These are phyloP conservation scores for Sporothrix euskadiensis DNA, from an alignment of 2,329 filamentous ascomycete species.

Conservation along the genomic window DNA sequence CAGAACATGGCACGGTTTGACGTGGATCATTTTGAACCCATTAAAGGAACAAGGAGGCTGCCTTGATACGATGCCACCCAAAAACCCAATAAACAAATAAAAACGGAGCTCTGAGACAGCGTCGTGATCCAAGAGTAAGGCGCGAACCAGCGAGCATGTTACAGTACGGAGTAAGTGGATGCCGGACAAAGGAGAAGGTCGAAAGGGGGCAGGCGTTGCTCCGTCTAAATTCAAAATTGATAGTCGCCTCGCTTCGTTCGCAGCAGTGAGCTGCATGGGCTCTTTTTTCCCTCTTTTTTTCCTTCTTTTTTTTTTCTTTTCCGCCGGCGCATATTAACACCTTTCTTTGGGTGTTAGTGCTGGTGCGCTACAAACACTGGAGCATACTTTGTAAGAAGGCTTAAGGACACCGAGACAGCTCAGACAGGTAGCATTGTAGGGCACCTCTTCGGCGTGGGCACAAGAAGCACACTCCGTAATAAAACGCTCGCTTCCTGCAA, in stretches of 20 bases:
- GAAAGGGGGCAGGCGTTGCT: background rate
- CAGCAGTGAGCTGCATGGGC: background rate
- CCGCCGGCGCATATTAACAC: background rate
- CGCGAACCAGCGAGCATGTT: constrained; percentile 12
- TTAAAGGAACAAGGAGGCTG: background rate
- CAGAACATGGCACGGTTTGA: background rate
- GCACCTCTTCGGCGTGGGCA: background rate
- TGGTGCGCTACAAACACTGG: background rate
- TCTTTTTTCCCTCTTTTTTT: no score
- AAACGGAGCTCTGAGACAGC: background rate
- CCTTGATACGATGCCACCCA: constrained; percentile 4
- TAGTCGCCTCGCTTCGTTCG: background rate
- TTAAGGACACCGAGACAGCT: no score
- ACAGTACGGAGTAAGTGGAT: background rate
- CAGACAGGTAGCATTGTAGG: background rate
- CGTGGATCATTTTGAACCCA: background rate
- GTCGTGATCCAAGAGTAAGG: background rate
- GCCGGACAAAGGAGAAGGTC: background rate
- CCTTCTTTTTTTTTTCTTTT: background rate
- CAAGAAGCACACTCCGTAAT: background rate
- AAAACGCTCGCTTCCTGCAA: background rate
- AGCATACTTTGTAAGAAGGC: background rate
- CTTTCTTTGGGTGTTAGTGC: background rate
- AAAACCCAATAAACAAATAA: background rate
- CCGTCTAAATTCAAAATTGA: background rate